Base-by-base conservation (phyloP, 2,329 filamentous ascomycete genomes). In the Scytalidium lignicola region DNA sequence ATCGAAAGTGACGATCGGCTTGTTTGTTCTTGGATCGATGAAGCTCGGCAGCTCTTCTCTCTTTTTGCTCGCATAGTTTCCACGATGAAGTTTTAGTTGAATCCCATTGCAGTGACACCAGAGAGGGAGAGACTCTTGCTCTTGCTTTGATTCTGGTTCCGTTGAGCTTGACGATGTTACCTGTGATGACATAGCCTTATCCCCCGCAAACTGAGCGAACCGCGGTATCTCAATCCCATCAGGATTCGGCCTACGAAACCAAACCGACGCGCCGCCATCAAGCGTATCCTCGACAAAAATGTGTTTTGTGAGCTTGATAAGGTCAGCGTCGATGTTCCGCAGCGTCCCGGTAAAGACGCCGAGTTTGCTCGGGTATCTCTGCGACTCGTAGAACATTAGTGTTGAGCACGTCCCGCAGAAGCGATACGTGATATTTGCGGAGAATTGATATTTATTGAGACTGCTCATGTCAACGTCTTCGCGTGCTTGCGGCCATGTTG, bases 241-340 rank as follows among this genome's bases (percentile, higher is more conserved):
- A 1, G 54, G 47, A 39, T 72, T 70, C 0, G 61, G 46, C 6
- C 63, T 54, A 20, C 63, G 64, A 3, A 78, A 56, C 74, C 74
- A 80, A 1, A 67, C 57, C 2, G 69, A 69, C 1, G 75, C 68
- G 0, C 79, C 78, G 2, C 77, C 78, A 55, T 82, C 78, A 1
- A 66, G 22, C 0, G 78, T 80, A 48, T 80, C 75, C 1, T 61
- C 68, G 1, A 79, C 63, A 47, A 41, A 41, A 22, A 28, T 13
- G 22, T 47, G 45, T 17, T 37, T 37, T 5, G 7, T 37, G 32
- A 68, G 62, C 10, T 54, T 53, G 20, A 74, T 45, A 7, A 76
- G 41, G 6, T 59, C 56, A 0, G 51, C 54, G 0, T 57, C 52
- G 1, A 61, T 45, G 40, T 72, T 70, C 0, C 48, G 46, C 28